Evolutionary conservation across 2,329 filamentous ascomycete species (phyloP).

Genomic region (Nigrograna mackinnonii): DNA sequence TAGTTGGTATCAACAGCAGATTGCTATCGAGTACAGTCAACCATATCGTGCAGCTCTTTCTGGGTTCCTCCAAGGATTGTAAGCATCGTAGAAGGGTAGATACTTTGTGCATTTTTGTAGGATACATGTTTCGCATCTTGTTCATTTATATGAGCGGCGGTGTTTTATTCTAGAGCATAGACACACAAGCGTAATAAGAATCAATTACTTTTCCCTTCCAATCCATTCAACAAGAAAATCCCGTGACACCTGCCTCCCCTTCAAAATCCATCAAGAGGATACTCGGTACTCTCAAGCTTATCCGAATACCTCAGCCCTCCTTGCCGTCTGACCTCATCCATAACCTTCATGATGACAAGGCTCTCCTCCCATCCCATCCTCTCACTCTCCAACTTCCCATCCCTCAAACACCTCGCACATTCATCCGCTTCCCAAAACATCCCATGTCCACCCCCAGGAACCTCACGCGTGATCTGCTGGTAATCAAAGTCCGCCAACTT

Average conservation of each 20-base stretch:
- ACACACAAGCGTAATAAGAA: too few relatives aligned
- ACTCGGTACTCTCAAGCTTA: conserved; percentile 63
- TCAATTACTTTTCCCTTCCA: too few relatives aligned
- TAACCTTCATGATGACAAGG: conserved; percentile 76
- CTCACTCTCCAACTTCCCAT: conserved; percentile 67
- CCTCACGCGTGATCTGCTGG: conserved; percentile 43
- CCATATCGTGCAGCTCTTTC: conserved; percentile 29
- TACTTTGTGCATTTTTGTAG: not conserved
- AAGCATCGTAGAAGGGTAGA: too few relatives aligned
- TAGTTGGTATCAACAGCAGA: conserved; percentile 42
- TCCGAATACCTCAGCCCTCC: conserved; percentile 63
- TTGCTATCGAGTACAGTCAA: conserved; percentile 41
- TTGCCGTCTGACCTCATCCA: conserved; percentile 67
- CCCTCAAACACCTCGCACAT: conserved; percentile 70
- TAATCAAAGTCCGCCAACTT: conserved; percentile 38
- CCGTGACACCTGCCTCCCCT: too few relatives aligned
- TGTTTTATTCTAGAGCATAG: too few relatives aligned
- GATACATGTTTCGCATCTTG: too few relatives aligned
- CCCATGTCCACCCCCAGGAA: conserved; percentile 66
- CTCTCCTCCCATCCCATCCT: conserved; percentile 74
- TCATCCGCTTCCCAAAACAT: conserved; percentile 87
- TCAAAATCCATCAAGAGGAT: too few relatives aligned
- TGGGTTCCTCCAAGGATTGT: conserved; percentile 19
- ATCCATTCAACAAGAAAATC: too few relatives aligned
- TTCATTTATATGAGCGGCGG: too few relatives aligned